Percentiles rank a stretch among this genome's conserved stretches.
Evolutionary conservation across 192 early-diverging fungal genomes (phyloP).

Genomic region (Rhizoclosmatium globosum): DNA sequence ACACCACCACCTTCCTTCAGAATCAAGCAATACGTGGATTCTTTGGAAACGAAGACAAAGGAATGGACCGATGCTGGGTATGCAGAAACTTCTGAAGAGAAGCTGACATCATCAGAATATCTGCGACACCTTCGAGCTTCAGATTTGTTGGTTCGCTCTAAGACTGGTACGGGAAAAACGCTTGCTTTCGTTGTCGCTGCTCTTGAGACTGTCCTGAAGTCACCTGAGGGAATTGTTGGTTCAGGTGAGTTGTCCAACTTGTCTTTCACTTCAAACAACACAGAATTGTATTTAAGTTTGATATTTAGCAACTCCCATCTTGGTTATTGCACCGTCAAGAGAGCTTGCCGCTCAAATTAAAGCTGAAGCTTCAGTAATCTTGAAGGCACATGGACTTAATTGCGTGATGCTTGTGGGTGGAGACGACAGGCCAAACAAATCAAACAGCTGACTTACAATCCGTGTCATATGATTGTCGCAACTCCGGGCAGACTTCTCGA

Average conservation of each 20-base stretch:
- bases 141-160: slow-evolving; percentile 83
- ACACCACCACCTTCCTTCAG: not conserved
- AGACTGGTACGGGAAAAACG: slow-evolving; percentile 94
- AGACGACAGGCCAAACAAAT: slow-evolving; percentile 75
- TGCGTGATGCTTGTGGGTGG: slow-evolving; percentile 85
- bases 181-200: slow-evolving; percentile 85
- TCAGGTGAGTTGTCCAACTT: slow-evolving; percentile 3
- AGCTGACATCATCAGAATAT: slow-evolving; percentile 91
- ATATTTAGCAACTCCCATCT: slow-evolving; percentile 56
- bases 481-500: slow-evolving; percentile 96
- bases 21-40: not conserved
- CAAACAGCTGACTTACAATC: slow-evolving; percentile 40
- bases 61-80: not conserved
- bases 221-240: slow-evolving; percentile 47
- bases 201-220: slow-evolving; percentile 64
- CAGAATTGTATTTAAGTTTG: not conserved
- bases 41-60: not conserved
- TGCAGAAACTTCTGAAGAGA: not conserved
- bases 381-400: slow-evolving; percentile 61
- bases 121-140: slow-evolving; percentile 95
- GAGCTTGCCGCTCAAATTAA: slow-evolving; percentile 90
- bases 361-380: slow-evolving; percentile 76
- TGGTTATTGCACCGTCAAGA: slow-evolving; percentile 86
- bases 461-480: slow-evolving; percentile 79
- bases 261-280: no score